phyloP scores from a whole-genome alignment of 805 yeast species.

The Candida pini region DNA sequence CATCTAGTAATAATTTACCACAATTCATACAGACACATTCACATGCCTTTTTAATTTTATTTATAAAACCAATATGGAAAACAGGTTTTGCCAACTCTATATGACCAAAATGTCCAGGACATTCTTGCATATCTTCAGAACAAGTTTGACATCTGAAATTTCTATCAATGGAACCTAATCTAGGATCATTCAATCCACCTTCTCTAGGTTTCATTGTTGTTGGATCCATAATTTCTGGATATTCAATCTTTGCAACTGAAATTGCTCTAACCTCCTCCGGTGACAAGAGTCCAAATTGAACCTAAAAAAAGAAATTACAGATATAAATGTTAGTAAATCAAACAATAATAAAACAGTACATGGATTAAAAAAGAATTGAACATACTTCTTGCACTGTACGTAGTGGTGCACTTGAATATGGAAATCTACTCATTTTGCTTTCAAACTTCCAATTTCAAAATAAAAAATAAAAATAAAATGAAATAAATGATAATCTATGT shows the following conservation, averaged over 20 bases:
- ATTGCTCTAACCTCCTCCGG: conserved; percentile 98
- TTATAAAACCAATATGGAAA: conserved; percentile 92
- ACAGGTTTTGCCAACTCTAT: conserved; percentile 98
- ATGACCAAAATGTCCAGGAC: conserved; percentile 99
- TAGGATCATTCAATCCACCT: conserved; percentile 96
- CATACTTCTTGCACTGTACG: conserved; percentile 93
- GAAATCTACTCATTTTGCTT: conserved; percentile 44
- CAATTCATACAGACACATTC: conserved; percentile 99
- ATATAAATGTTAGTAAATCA: conserved; percentile 7
- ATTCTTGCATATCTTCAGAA: conserved; percentile 98
- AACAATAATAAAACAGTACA: conserved; percentile 1
- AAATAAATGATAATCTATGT: neutral
- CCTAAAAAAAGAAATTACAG: conserved; percentile 31
- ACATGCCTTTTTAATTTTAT: conserved; percentile 90
- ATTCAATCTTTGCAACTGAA: conserved; percentile 95
- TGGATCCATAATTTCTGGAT: conserved; percentile 99
- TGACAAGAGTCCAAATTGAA: conserved; percentile 94
- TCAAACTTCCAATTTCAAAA: neutral
- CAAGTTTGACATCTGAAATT: conserved; percentile 98
- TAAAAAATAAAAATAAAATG: neutral
- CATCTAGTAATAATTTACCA: conserved; percentile 89
- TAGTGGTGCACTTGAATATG: conserved; percentile 97
- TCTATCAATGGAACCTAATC: conserved; percentile 95
- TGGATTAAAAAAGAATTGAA: conserved; percentile 8
- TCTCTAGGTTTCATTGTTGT: conserved; percentile 91